Evolutionary conservation across 106 monocot genomes (phyloP).

Genomic region (Vanilla planifolia): DNA sequence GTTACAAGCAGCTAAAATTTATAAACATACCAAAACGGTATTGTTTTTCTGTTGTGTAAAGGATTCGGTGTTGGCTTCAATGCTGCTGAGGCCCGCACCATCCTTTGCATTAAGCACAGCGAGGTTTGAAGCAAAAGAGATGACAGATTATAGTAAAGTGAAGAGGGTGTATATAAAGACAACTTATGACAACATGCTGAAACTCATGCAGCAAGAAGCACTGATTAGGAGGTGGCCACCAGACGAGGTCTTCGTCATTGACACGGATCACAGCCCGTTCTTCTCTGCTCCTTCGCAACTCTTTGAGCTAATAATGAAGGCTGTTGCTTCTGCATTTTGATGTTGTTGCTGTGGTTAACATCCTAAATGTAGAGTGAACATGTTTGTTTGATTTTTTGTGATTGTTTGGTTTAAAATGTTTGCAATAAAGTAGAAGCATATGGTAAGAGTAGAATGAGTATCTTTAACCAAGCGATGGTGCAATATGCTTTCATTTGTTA

Average conservation of each 20-base stretch:
- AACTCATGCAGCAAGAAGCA: slow-evolving; percentile 35
- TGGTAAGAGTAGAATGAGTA: too few species aligned
- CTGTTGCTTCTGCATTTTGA: background rate
- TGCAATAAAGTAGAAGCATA: too few species aligned
- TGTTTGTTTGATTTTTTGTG: too few species aligned
- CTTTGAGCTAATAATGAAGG: slow-evolving; percentile 5
- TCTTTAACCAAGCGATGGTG: too few species aligned
- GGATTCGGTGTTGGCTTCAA: slow-evolving; percentile 36
- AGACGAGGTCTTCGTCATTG: slow-evolving; percentile 20
- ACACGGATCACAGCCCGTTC: slow-evolving; percentile 54
- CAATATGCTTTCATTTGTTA: too few species aligned
- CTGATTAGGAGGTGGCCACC: slow-evolving; percentile 58
- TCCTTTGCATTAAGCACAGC: background rate
- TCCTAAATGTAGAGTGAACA: too few species aligned
- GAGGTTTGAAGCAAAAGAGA: background rate
- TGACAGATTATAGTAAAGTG: slow-evolving; percentile 2
- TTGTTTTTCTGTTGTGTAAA: background rate
- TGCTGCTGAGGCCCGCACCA: slow-evolving; percentile 18
- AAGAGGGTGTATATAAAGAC: slow-evolving; percentile 30
- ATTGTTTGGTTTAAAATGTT: too few species aligned
- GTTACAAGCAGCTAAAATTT: too few species aligned
- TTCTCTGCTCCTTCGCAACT: slow-evolving; percentile 28
- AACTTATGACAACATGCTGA: slow-evolving; percentile 21
- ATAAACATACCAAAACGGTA: background rate
- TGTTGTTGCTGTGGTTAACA: too few species aligned